Evolutionary conservation across 768 basidiomycete species (phyloP), one percentile per base, ranked within the genome.

Genomic region (Termitomyces sp.): DNA sequence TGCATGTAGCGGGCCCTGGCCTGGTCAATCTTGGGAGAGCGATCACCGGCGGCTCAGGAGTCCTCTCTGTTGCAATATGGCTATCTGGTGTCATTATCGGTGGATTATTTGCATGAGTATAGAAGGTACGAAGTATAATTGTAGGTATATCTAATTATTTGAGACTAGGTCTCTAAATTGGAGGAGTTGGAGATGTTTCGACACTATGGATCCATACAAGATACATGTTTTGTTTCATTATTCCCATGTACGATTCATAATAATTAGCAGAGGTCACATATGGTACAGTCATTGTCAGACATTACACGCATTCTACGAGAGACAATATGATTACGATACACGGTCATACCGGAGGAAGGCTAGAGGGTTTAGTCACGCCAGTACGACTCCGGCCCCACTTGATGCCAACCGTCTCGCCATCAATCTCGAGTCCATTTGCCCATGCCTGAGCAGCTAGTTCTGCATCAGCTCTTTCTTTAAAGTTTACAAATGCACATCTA

Each of bases 401-500:
- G 32, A 96, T 83, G 49, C 82, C 78, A 10, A 90, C 83, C 38
- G 78, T 79, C 70, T 89, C 86, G 1, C 86, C 89, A 34, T 93
- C 89, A 31, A 98, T 79, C 66, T 96, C 96, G 10, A 98, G 77
- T 1, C 96, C 95, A 63, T 88, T 87, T n/a, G 93, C 86, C 86
- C 96, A 94, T 10, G 90, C 88, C 64, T 91, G 85, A 0, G 96
- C 96, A 0, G 92, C 94, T 15, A 79, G 77, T 74, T 99, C 97
- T 15, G 97, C 96, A n/a, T 84, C 79, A 6, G 79, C 69, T 20
- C 97, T 83, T 57, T 90, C 85, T 66, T 83, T 87, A 78, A 98
- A 98, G 73, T 98, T 98, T 57, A 97, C 83, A 73, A 99, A 99
- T 1, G 96, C 97, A 75, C 95, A 96, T 73, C 92, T 92, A 61